These are phyloP conservation scores for Backusella luteola DNA, from an alignment of 192 early-diverging fungal genomes.

Conservation along the genomic window DNA sequence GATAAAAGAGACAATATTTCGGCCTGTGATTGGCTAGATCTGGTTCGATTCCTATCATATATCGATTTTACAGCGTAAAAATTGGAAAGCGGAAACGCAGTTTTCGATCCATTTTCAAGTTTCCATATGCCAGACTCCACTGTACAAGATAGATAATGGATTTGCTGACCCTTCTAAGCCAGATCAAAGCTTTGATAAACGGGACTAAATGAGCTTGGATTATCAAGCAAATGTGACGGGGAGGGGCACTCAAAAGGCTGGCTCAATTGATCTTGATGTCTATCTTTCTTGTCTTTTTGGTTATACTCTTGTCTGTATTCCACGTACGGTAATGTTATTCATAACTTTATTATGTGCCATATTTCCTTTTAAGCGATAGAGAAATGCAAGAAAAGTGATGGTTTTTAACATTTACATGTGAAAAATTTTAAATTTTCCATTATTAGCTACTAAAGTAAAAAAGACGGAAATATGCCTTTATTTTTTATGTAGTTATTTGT, in stretches of 20 bases:
- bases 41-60: too few relatives aligned
- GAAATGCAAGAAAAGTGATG: constrained; percentile 30
- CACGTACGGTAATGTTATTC: too few relatives aligned
- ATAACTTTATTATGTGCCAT: not conserved
- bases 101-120: too few relatives aligned
- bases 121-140: too few relatives aligned
- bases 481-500: constrained; percentile 31
- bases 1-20: too few relatives aligned
- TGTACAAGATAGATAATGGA: not conserved
- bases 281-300: not conserved
- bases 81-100: too few relatives aligned
- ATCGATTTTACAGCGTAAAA: too few relatives aligned
- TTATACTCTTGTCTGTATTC: not conserved
- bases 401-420: not conserved
- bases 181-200: not conserved
- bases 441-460: constrained; percentile 6
- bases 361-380: not conserved
- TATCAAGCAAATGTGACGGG: too few relatives aligned
- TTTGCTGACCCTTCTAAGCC: not conserved
- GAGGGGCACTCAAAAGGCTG: too few relatives aligned
- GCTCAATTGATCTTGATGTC: not conserved
- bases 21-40: too few relatives aligned
- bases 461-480: not conserved
- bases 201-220: not conserved
- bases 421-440: not conserved